Conservation (phyloP, 768 basidiomycete species). For the Chlorophyllum brunneum region DNA sequence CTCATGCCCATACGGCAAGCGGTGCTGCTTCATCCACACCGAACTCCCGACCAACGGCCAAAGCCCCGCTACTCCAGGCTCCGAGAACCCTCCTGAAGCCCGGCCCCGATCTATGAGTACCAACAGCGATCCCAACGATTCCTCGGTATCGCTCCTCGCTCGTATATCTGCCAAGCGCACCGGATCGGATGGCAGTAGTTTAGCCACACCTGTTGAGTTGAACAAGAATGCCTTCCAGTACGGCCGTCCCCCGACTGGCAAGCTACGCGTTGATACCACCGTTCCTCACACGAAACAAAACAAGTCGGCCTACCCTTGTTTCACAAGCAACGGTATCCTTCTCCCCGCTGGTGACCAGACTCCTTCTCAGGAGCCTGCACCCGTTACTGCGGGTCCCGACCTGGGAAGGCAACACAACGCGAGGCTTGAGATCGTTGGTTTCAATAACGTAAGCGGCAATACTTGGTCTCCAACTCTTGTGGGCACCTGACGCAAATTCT, state of each 20-base stretch:
- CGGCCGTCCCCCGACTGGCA: constrained; percentile 60
- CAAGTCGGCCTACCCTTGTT: constrained; percentile 81
- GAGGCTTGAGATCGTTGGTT: constrained; percentile 70
- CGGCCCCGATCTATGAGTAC: constrained; percentile 67
- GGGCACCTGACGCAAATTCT: constrained; percentile 5
- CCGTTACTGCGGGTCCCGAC: constrained; percentile 83
- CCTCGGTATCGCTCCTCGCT: constrained; percentile 66
- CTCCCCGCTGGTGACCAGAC: constrained; percentile 56
- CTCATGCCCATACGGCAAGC: constrained; percentile 87
- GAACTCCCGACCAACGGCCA: constrained; percentile 65
- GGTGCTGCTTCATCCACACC: constrained; percentile 93
- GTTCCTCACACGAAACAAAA: constrained; percentile 65
- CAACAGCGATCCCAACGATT: constrained; percentile 78
- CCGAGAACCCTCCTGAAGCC: constrained; percentile 40
- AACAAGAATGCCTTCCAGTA: constrained; percentile 47
- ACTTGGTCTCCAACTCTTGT: not conserved
- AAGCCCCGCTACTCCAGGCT: constrained; percentile 40
- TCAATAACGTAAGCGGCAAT: constrained; percentile 53
- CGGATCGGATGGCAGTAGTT: constrained; percentile 34
- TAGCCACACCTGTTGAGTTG: constrained; percentile 52
- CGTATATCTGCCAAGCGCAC: constrained; percentile 70
- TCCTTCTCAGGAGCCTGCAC: constrained; percentile 67
- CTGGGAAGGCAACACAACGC: constrained; percentile 73
- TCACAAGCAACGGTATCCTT: constrained; percentile 56
- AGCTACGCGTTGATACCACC: constrained; percentile 72